Base-by-base conservation (phyloP, 2,329 filamentous ascomycete genomes). In the Teratosphaeria nubilosa region DNA sequence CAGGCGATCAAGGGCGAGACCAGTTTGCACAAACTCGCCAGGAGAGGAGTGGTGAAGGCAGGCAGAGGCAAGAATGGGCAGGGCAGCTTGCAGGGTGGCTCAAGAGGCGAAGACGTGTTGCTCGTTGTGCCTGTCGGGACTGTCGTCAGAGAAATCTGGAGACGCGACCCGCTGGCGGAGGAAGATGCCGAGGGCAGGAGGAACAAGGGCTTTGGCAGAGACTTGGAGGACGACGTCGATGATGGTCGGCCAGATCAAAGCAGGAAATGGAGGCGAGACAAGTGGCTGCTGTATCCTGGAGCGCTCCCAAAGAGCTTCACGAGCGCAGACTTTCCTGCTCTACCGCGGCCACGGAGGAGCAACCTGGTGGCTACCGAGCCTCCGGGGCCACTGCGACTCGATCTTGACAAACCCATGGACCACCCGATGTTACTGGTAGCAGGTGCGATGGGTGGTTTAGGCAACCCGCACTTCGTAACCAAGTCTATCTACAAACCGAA, bases 51-150 rank as follows among this genome's bases (percentile, higher is more conserved):
- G 57, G 74, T 92, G 55, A 86, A 87, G 59, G 90, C 88, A 0
- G 86, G 85, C 1, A 78, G 85, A 64, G 90, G 90, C n/a, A 87
- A 81, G 70, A 86, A 89, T 67, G 90, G 90, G 0, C 85, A 89
- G 69, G 90, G 90, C 37, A 88, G 85, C 64, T 80, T 82, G 56
- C 82, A 82, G 64, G 83, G 86, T 56, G 94, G 94, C 3, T 85
- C 86, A 66, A 82, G 90, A 63, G 94, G 94, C 54, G 86, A 92
- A 14, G 94, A 99, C 72, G 74, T 96, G 5, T 77, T 97, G 66
- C 84, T 99, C 61, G 87, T 88, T 32, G 94, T 99, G 0, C 94
- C 94, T 0, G 88, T 97, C 5, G 94, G 94, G 3, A 99, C 94
- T 0, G 85, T 99, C 2, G 81, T 99, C 2, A 82, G 89, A 32